Evolutionary conservation across 331 rosid species (phyloP).

Genomic region (Cydonia oblonga): DNA sequence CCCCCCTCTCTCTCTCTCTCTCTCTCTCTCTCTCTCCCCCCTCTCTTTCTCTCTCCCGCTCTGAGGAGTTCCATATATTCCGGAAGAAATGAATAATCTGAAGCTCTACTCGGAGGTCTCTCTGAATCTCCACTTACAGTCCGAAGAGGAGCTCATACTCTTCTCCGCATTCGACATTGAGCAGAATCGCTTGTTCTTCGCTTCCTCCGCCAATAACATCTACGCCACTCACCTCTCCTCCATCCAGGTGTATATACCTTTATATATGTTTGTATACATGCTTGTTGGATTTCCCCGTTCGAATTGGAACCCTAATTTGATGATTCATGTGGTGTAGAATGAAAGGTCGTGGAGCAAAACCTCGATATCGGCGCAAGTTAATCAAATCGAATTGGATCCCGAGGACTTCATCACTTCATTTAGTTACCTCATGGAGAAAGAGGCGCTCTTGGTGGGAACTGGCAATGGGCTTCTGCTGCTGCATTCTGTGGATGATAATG

Average conservation of each 20-base stretch:
- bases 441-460: constrained; percentile 75
- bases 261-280: neutral
- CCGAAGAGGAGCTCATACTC: constrained; percentile 34
- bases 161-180: constrained; percentile 78
- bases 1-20: too few relatives aligned
- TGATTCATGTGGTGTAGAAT: constrained; percentile 23
- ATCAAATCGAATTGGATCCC: constrained; percentile 46
- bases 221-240: constrained; percentile 64
- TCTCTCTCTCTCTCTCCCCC: neutral
- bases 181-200: constrained; percentile 79
- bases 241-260: constrained; percentile 33
- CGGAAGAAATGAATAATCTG: constrained; percentile 57
- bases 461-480: constrained; percentile 52
- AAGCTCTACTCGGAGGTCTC: constrained; percentile 59
- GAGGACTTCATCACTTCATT: constrained; percentile 63
- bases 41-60: too few relatives aligned
- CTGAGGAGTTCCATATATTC: neutral
- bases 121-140: constrained; percentile 36
- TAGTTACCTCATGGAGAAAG: constrained; percentile 89
- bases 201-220: constrained; percentile 56
- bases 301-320: neutral
- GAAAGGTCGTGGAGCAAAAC: constrained; percentile 42
- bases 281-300: neutral
- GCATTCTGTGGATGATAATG: constrained; percentile 40
- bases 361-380: constrained; percentile 26